Evolutionary conservation across 1,139 yeast species (phyloP), one percentile per base, ranked within the genome.

Genomic region (Magnusiomyces suaveolens): DNA sequence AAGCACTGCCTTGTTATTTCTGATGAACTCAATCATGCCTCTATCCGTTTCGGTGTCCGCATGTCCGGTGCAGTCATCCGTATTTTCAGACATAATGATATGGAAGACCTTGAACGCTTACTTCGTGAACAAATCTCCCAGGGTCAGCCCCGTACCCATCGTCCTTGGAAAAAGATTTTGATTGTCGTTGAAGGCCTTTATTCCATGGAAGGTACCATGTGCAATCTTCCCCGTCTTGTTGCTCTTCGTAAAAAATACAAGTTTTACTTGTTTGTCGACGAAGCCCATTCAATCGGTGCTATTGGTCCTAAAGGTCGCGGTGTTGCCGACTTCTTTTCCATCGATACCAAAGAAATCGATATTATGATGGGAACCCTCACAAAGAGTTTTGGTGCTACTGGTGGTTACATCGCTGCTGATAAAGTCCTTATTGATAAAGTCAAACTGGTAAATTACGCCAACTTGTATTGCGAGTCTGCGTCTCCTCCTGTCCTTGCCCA

Each of bases 241-340:
- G 84, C 80, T 63, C 74, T 92, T 61, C 85, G 87, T 64, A 80
- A 87, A 52, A 87, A 86, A 69, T 92, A 94, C 74, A 89, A 89
- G 67, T 86, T 92, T 66, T 87, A 87, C 67, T 73, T 92, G 57
- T 92, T 87, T 67, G 87, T 94, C 59, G 99, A 92, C 69, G 99
- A 92, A 71, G 98, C 98, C 21, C 99, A 92, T 69, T 90, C 97
- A 2, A 85, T 94, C 66, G 99, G 99, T 66, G 98, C 98, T 10
- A 78, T 92, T 71, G 99, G 99, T 33, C 94, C 95, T 46, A 72
- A 73, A 52, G 98, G 98, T 52, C 82, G 87, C 66, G 99, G 99
- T 66, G 84, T 92, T 43, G 90, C 97, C 72, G 97, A 94, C 68
- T 87, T 87, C 71, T 92, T 86, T 67, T 84, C 84, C 50, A 80